Percentiles rank a stretch among this genome's conserved stretches.
Conservation (phyloP, 2,329 filamentous ascomycete genomes). For the Dactylellina cionopaga region DNA sequence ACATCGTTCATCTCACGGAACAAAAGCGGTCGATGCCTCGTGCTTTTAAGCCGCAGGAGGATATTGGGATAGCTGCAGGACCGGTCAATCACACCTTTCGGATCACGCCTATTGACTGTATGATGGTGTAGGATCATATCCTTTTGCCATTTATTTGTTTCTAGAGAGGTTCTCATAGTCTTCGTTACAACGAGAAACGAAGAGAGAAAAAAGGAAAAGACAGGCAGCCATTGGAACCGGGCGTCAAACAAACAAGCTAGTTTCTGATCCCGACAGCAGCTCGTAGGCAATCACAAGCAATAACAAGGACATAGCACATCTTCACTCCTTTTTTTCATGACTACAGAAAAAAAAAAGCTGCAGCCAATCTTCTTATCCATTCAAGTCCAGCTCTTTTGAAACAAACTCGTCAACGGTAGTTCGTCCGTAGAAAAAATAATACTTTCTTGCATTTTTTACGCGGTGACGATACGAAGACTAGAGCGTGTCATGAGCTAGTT, state of each 20-base stretch:
- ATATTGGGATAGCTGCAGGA: too few species aligned
- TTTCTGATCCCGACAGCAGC: background rate
- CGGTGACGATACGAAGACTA: slow-evolving; percentile 53
- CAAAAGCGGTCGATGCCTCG: too few species aligned
- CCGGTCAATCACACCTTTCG: too few species aligned
- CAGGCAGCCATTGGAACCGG: background rate
- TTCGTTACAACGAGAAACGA: slow-evolving; percentile 27
- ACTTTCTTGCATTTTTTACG: slow-evolving; percentile 11
- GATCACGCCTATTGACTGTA: too few species aligned
- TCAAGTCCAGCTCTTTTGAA: background rate
- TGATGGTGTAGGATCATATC: too few species aligned
- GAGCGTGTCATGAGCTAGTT: background rate
- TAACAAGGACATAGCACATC: background rate
- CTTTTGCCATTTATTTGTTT: slow-evolving; percentile 28
- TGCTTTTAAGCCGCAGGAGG: too few species aligned
- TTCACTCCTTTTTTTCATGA: background rate
- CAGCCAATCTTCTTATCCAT: background rate
- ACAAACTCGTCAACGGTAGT: background rate
- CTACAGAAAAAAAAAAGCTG: background rate
- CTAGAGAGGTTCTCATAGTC: slow-evolving; percentile 3
- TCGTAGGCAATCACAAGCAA: background rate
- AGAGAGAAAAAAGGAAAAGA: background rate
- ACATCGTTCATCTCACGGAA: too few species aligned
- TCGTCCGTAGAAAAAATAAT: background rate
- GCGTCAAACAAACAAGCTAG: slow-evolving; percentile 1